A percentile compares a stretch with the other conserved stretches of the same genome.
Conservation (phyloP, 164 flowering plant species). For the Magnolia changhungtana region DNA sequence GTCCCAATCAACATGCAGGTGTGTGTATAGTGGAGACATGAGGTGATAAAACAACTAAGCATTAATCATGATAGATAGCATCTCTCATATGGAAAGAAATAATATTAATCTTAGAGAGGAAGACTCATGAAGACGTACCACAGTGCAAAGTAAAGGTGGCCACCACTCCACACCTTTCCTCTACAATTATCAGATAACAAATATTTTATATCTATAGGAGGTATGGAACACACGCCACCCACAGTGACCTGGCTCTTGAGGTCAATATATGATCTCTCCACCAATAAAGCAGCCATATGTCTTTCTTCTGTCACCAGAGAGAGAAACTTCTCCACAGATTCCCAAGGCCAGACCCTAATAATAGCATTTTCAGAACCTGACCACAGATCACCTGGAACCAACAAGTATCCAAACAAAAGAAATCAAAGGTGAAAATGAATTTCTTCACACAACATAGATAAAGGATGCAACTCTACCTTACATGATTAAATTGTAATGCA, state of each 20-base stretch:
- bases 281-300: constrained; percentile 78
- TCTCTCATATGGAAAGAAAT: not conserved
- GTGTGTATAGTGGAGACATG: not conserved
- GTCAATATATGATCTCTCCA: constrained; percentile 83
- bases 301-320: constrained; percentile 59
- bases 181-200: constrained; percentile 63
- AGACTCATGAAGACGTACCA: constrained; percentile 48
- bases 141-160: constrained; percentile 55
- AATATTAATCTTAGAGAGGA: constrained; percentile 1
- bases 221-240: constrained; percentile 61
- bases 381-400: constrained; percentile 86
- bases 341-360: constrained; percentile 92
- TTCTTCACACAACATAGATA: not conserved
- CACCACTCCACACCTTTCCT: constrained; percentile 85
- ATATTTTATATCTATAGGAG: constrained; percentile 66
- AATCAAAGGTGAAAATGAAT: constrained; percentile 1
- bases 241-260: constrained; percentile 68
- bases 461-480: not conserved
- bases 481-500: not conserved
- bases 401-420: constrained; percentile 7
- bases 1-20: not conserved
- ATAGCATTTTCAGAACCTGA: constrained; percentile 87
- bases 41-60: not conserved
- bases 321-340: constrained; percentile 77
- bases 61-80: not conserved